Conservation (phyloP, 371 early-diverging fungal genomes). For the Mucor piriformis region DNA sequence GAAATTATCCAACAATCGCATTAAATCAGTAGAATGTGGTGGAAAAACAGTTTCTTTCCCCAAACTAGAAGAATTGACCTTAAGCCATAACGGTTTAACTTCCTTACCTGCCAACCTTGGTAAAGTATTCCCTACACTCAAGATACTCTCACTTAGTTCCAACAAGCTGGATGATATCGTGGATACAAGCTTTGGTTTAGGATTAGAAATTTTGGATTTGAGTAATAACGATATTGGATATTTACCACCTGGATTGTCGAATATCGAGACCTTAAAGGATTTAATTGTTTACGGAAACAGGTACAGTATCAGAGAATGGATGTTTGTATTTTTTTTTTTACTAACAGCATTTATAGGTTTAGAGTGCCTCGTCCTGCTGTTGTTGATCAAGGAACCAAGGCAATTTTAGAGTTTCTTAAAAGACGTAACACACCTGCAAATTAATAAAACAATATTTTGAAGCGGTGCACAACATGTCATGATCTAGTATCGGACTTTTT, state of each 20-base stretch:
- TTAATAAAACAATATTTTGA: not conserved
- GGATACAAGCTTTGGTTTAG: constrained; percentile 45
- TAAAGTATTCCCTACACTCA: constrained; percentile 49
- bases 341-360: constrained; percentile 37
- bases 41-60: constrained; percentile 36
- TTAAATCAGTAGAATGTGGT: constrained; percentile 29
- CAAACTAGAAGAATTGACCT: constrained; percentile 43
- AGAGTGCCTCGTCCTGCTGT: constrained; percentile 66
- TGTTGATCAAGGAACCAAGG: constrained; percentile 65
- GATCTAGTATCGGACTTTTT: no score
- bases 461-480: no score
- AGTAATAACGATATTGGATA: constrained; percentile 63
- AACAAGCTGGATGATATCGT: constrained; percentile 57
- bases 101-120: constrained; percentile 47
- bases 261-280: constrained; percentile 49
- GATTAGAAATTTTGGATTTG: constrained; percentile 52
- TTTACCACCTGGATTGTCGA: constrained; percentile 64
- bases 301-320: no score
- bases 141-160: constrained; percentile 44
- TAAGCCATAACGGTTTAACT: constrained; percentile 49
- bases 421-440: constrained; percentile 21
- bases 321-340: not conserved
- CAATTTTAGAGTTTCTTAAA: constrained; percentile 60
- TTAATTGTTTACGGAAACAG: constrained; percentile 64
- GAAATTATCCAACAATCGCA: constrained; percentile 58